phyloP scores from a whole-genome alignment of 352 stramenopile species.

The Pythium periplocum region DNA sequence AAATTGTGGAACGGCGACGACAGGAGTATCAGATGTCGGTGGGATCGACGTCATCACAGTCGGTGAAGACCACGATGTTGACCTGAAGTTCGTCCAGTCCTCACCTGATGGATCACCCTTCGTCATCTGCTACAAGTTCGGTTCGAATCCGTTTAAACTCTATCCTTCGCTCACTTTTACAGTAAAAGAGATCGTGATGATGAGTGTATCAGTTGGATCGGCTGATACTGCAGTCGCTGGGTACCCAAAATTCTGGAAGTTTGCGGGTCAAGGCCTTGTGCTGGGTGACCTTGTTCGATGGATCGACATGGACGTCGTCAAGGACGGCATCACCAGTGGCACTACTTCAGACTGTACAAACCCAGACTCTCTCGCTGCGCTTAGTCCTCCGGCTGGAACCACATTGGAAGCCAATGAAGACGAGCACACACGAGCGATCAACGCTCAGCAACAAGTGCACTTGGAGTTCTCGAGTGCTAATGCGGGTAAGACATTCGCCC shows the following conservation, averaged over 20 bases:
- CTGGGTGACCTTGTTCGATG: slow-evolving; percentile 47
- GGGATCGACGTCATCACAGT: slow-evolving; percentile 31
- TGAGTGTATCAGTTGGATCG: slow-evolving; percentile 27
- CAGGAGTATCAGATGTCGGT: slow-evolving; percentile 42
- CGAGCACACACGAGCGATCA: slow-evolving; percentile 34
- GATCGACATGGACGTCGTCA: slow-evolving; percentile 34
- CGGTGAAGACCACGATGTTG: slow-evolving; percentile 14
- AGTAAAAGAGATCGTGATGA: slow-evolving; percentile 41
- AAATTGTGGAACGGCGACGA: slow-evolving; percentile 38
- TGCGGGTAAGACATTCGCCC: slow-evolving; percentile 43
- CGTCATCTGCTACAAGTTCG: slow-evolving; percentile 65
- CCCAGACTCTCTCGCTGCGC: slow-evolving; percentile 25
- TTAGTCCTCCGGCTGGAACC: slow-evolving; percentile 10
- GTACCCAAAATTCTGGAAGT: slow-evolving; percentile 48
- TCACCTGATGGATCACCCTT: slow-evolving; percentile 35
- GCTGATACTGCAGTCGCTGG: slow-evolving; percentile 36
- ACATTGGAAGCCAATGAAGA: slow-evolving; percentile 28
- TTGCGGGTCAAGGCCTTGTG: slow-evolving; percentile 34
- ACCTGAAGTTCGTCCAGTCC: slow-evolving; percentile 39
- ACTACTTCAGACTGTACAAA: slow-evolving; percentile 33
- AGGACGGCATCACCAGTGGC: slow-evolving; percentile 19
- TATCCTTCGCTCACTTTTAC: slow-evolving; percentile 39
- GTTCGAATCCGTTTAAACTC: slow-evolving; percentile 60
- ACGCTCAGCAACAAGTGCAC: slow-evolving; percentile 2
- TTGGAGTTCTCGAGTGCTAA: slow-evolving; percentile 36